phyloP scores from a whole-genome alignment of 371 early-diverging fungal genomes.

The Syncephalastrum sp. region DNA sequence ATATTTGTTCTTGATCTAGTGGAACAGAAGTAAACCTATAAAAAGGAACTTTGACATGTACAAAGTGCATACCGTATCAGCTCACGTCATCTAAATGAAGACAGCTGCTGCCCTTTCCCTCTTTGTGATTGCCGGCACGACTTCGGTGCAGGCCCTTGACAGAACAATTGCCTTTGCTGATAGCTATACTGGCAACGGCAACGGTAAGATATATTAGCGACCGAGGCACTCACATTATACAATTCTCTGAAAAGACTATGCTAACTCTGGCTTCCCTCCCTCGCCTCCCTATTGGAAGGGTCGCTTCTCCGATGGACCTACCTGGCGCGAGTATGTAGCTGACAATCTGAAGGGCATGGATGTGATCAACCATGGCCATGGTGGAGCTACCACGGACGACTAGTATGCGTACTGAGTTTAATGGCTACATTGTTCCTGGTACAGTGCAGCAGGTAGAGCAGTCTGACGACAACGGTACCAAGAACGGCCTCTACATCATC shows the following conservation, averaged over 20 bases:
- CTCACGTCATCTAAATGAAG: background rate
- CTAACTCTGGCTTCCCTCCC: constrained; percentile 19
- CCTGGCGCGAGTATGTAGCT: constrained; percentile 54
- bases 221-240: too few species aligned
- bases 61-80: too few species aligned
- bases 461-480: constrained; percentile 10
- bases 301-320: constrained; percentile 54
- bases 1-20: too few species aligned
- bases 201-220: background rate
- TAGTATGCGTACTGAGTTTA: constrained; percentile 14
- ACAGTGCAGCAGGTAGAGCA: constrained; percentile 18
- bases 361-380: constrained; percentile 48
- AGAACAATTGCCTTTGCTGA: constrained; percentile 25
- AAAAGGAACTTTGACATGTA: too few species aligned
- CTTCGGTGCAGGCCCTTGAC: constrained; percentile 18
- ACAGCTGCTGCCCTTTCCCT: constrained; percentile 1
- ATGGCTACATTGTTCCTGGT: constrained; percentile 19
- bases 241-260: constrained; percentile 5
- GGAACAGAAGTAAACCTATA: too few species aligned
- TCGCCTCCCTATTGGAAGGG: constrained; percentile 45
- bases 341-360: constrained; percentile 20
- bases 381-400: constrained; percentile 58
- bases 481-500: constrained; percentile 18
- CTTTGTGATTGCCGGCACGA: constrained; percentile 10
- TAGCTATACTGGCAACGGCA: constrained; percentile 26